These are phyloP conservation scores for Hirsutella thompsonii DNA, from an alignment of 2,329 filamentous ascomycete species.

Conservation along the genomic window DNA sequence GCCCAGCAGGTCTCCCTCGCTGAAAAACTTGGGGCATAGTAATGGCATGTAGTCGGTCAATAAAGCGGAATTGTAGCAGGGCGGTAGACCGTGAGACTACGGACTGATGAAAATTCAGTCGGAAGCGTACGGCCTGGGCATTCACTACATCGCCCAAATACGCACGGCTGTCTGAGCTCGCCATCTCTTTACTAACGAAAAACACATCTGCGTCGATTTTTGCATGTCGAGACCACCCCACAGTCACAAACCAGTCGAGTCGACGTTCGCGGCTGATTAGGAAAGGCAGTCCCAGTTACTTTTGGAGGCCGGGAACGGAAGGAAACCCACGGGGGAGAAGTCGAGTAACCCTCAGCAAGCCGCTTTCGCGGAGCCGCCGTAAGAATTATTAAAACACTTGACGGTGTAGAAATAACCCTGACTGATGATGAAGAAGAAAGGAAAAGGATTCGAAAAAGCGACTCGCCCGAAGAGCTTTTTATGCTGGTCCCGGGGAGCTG, in stretches of 20 bases:
- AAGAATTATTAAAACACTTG: conserved; percentile 32
- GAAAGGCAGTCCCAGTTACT: conserved; percentile 33
- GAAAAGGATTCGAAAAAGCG: conserved; percentile 9
- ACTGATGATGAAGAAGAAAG: conserved; percentile 30
- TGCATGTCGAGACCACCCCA: conserved; percentile 37
- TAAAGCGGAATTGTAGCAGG: too few relatives aligned
- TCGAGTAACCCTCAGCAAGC: conserved; percentile 40
- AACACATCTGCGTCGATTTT: too few relatives aligned
- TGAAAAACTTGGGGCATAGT: too few relatives aligned
- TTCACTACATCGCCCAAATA: too few relatives aligned
- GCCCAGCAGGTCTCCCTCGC: too few relatives aligned
- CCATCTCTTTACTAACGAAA: too few relatives aligned
- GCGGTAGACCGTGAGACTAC: too few relatives aligned
- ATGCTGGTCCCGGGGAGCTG: neutral
- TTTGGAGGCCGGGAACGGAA: conserved; percentile 43
- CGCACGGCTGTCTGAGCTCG: too few relatives aligned
- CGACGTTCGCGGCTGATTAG: conserved; percentile 26
- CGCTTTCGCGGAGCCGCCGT: conserved; percentile 38
- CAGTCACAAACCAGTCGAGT: conserved; percentile 31
- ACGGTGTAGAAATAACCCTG: conserved; percentile 35
- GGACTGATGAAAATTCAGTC: too few relatives aligned
- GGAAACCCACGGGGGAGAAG: conserved; percentile 31
- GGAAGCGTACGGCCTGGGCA: too few relatives aligned
- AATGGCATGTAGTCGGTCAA: too few relatives aligned
- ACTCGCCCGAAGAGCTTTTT: conserved; percentile 7